phyloP scores from a whole-genome alignment of 257 asterid species.

The Rubia yunnanensis region DNA sequence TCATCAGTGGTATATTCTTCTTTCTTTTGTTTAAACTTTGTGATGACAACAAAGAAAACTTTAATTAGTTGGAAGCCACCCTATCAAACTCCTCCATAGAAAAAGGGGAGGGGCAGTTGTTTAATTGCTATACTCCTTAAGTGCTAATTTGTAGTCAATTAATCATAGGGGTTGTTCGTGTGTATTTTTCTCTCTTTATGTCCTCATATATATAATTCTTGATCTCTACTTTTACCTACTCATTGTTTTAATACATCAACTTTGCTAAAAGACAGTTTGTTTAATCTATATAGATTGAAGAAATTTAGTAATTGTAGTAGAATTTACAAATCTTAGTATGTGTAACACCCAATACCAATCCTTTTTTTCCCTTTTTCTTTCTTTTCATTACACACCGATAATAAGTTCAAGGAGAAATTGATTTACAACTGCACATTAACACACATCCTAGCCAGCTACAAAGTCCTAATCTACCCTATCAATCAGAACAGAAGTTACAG shows the following conservation, averaged over 20 bases:
- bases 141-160: background rate
- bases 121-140: background rate
- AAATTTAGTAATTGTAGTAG: background rate
- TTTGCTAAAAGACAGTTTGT: background rate
- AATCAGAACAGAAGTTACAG: background rate
- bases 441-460: background rate
- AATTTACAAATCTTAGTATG: background rate
- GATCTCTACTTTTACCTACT: background rate
- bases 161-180: conserved; percentile 3
- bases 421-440: background rate
- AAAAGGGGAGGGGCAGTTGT: background rate
- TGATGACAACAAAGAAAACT: background rate
- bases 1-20: conserved; percentile 1
- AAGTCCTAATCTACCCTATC: background rate
- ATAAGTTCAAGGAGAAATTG: background rate
- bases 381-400: background rate
- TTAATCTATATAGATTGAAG: background rate
- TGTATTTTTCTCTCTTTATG: background rate
- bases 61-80: background rate
- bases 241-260: background rate
- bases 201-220: background rate
- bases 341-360: background rate
- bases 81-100: background rate
- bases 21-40: background rate
- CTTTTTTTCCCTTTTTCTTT: background rate